phyloP scores from a whole-genome alignment of 352 stramenopile genomes.

The Globisporangium recalcitrans region DNA sequence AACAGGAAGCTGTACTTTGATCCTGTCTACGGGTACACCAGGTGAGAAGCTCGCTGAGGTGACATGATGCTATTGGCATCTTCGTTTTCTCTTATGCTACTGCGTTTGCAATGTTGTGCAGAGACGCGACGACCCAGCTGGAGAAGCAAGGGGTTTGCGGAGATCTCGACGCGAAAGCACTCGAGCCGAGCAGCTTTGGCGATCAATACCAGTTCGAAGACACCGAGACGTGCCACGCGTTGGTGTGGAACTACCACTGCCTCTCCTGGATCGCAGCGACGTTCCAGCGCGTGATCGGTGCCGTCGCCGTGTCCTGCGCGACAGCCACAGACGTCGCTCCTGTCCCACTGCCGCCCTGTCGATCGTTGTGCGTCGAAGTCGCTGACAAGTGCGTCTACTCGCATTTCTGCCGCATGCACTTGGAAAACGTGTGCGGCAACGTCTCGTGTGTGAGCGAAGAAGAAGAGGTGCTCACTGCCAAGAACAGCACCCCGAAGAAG shows the following conservation, averaged over 20 bases:
- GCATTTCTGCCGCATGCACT: slow-evolving; percentile 56
- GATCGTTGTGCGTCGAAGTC: slow-evolving; percentile 70
- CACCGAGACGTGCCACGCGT: slow-evolving; percentile 39
- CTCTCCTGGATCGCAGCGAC: slow-evolving; percentile 55
- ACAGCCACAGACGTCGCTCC: slow-evolving; percentile 14
- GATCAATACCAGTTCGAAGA: slow-evolving; percentile 64
- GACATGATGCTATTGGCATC: not conserved
- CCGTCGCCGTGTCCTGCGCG: slow-evolving; percentile 27
- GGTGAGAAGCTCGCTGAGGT: slow-evolving; percentile 21
- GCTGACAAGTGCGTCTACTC: slow-evolving; percentile 75
- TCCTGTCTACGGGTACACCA: slow-evolving; percentile 57
- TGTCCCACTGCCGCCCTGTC: slow-evolving; percentile 49
- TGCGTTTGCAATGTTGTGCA: slow-evolving; percentile 9
- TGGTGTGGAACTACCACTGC: slow-evolving; percentile 79
- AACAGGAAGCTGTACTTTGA: slow-evolving; percentile 69
- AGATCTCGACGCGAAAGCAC: slow-evolving; percentile 60
- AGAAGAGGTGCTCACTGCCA: slow-evolving; percentile 27
- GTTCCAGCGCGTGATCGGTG: slow-evolving; percentile 37
- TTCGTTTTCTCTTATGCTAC: not conserved
- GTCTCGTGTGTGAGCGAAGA: slow-evolving; percentile 53
- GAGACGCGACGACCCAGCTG: slow-evolving; percentile 48
- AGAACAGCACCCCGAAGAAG: slow-evolving; percentile 25
- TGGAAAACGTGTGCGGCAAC: slow-evolving; percentile 64
- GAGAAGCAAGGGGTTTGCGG: slow-evolving; percentile 72
- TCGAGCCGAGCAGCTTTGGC: slow-evolving; percentile 50